phyloP scores from a whole-genome alignment of 2,329 filamentous ascomycete genomes.

The Colletotrichum camelliae region DNA sequence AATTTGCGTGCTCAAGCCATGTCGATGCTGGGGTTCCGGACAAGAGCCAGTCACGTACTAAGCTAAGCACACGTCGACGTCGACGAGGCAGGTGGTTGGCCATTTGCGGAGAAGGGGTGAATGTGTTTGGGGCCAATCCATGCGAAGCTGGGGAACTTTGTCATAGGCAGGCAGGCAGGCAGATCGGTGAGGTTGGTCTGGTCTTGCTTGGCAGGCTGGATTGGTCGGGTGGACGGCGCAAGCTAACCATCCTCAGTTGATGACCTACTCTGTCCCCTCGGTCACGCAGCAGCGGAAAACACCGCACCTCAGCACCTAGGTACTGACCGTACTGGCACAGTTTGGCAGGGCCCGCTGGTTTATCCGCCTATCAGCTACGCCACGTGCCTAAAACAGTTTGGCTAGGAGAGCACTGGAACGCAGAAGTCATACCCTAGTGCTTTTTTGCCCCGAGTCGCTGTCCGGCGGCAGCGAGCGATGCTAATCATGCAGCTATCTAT shows the following conservation, averaged over 20 bases:
- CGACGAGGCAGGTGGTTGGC: not conserved
- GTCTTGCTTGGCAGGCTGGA: not conserved
- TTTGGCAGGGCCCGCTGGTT: not conserved
- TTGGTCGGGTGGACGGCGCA: not conserved
- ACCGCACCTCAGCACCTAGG: not conserved
- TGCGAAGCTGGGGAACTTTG: not conserved
- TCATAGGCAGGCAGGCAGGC: not conserved
- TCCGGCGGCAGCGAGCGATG: not conserved
- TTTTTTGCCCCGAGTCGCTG: not conserved
- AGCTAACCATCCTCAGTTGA: not conserved
- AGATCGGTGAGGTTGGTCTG: not conserved
- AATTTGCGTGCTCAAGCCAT: not conserved
- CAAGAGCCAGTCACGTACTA: not conserved
- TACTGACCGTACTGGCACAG: not conserved
- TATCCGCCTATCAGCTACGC: constrained; percentile 10
- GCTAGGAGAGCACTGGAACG: not conserved
- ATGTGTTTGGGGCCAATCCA: not conserved
- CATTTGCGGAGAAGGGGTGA: not conserved
- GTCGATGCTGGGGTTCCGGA: not conserved
- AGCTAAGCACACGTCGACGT: not conserved
- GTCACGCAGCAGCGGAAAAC: not conserved
- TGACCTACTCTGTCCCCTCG: not conserved
- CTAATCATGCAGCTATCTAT: not conserved
- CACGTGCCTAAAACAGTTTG: not conserved
- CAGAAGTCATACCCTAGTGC: not conserved